Conservation (phyloP, 257 asterid genomes). For the Scutellaria baicalensis region DNA sequence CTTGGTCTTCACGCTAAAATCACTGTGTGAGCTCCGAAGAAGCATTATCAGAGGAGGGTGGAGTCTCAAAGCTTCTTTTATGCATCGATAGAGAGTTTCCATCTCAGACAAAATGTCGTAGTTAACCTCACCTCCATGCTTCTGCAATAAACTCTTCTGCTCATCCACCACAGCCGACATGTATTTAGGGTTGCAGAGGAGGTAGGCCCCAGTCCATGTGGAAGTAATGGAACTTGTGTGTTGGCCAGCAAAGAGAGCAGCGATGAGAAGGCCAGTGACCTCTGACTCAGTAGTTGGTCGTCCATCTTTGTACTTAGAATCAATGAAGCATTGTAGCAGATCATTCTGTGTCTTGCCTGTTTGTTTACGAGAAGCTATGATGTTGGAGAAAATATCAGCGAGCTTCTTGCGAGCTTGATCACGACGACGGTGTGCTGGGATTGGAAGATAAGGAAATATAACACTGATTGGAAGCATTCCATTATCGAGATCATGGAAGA, state of each 20-base stretch:
- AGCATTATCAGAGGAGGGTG: slow-evolving; percentile 96
- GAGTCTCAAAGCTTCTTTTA: slow-evolving; percentile 87
- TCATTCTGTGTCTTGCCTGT: slow-evolving; percentile 59
- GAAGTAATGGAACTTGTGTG: slow-evolving; percentile 97
- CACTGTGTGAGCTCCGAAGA: slow-evolving; percentile 78
- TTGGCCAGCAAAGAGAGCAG: slow-evolving; percentile 97
- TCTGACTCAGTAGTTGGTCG: slow-evolving; percentile 71
- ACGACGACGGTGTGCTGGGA: slow-evolving; percentile 87
- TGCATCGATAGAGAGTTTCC: slow-evolving; percentile 79
- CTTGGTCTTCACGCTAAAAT: slow-evolving; percentile 65
- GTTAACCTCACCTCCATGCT: slow-evolving; percentile 67
- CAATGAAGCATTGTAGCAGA: slow-evolving; percentile 86
- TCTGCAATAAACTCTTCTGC: slow-evolving; percentile 57
- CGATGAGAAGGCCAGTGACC: slow-evolving; percentile 84
- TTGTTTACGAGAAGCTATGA: slow-evolving; percentile 63
- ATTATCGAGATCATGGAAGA: slow-evolving; percentile 88
- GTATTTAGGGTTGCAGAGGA: slow-evolving; percentile 62
- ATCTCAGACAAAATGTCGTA: slow-evolving; percentile 85
- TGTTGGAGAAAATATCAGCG: slow-evolving; percentile 54
- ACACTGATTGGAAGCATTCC: slow-evolving; percentile 98
- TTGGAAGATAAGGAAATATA: slow-evolving; percentile 81
- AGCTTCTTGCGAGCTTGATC: slow-evolving; percentile 91
- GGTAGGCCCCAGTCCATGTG: slow-evolving; percentile 94
- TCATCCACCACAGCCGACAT: slow-evolving; percentile 73
- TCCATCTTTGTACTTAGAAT: slow-evolving; percentile 91